These are phyloP conservation scores for Curvularia eragrostidis DNA, from an alignment of 2,329 filamentous ascomycete genomes.

Conservation along the genomic window DNA sequence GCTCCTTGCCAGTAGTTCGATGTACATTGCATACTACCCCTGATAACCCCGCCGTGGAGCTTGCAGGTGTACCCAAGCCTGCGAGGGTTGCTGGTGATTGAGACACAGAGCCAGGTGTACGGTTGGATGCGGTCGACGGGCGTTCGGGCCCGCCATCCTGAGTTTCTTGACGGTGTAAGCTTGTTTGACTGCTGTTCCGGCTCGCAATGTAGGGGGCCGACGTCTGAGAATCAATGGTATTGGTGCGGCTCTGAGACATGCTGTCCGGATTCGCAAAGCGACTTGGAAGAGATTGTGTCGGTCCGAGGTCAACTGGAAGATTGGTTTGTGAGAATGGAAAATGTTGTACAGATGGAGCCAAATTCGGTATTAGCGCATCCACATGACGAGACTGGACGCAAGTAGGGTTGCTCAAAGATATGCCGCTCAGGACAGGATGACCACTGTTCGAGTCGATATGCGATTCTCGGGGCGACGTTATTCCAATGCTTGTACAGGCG, in stretches of 20 bases:
- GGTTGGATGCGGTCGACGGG: constrained; percentile 39
- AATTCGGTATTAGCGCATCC: constrained; percentile 57
- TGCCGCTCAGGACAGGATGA: constrained; percentile 37
- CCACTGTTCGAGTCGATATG: constrained; percentile 39
- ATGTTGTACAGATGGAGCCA: constrained; percentile 52
- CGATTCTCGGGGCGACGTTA: constrained; percentile 44
- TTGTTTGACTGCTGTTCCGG: constrained; percentile 56
- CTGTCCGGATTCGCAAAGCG: constrained; percentile 41
- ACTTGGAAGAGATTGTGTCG: constrained; percentile 24
- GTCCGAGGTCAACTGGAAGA: constrained; percentile 30
- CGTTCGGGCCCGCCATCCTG: constrained; percentile 52
- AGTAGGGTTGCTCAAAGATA: constrained; percentile 40
- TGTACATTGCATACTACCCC: constrained; percentile 73
- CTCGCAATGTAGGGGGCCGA: constrained; percentile 54
- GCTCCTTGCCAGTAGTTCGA: constrained; percentile 88
- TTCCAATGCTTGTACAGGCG: constrained; percentile 44
- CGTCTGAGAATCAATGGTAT: constrained; percentile 56
- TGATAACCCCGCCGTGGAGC: constrained; percentile 66
- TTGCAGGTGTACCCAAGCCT: constrained; percentile 47
- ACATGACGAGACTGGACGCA: constrained; percentile 54
- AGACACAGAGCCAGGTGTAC: constrained; percentile 52
- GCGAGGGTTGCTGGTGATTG: constrained; percentile 53
- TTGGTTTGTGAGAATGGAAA: constrained; percentile 46
- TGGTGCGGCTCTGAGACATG: constrained; percentile 56
- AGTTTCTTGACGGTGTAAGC: constrained; percentile 52